These are phyloP conservation scores for Leishmania turanica DNA, from an alignment of 208 protist genomes.

Conservation along the genomic window DNA sequence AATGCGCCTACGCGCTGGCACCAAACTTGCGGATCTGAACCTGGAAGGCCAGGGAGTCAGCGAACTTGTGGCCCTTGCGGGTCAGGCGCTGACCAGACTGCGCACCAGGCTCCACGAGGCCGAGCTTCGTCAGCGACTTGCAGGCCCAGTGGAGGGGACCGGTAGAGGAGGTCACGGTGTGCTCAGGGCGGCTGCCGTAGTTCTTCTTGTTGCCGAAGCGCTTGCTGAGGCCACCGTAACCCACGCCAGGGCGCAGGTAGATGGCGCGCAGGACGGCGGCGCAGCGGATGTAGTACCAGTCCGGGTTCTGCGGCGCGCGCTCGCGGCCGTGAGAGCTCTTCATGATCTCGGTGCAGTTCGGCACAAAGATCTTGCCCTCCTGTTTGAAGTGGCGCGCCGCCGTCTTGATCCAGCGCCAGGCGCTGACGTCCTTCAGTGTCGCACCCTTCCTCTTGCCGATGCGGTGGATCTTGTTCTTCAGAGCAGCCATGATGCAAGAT, in stretches of 20 bases:
- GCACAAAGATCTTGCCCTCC: conserved; percentile 93
- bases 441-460: conserved; percentile 92
- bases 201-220: conserved; percentile 94
- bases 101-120: conserved; percentile 88
- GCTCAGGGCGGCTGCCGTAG: conserved; percentile 86
- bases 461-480: conserved; percentile 80
- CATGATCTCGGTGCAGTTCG: conserved; percentile 96
- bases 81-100: conserved; percentile 93
- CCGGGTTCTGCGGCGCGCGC: conserved; percentile 96
- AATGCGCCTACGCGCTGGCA: conserved; percentile 2
- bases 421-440: conserved; percentile 94
- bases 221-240: conserved; percentile 94
- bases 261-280: conserved; percentile 97
- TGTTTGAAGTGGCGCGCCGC: conserved; percentile 97
- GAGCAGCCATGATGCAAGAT: conserved; percentile 48
- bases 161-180: conserved; percentile 83
- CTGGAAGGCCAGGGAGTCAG: conserved; percentile 93
- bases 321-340: conserved; percentile 97
- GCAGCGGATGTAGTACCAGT: conserved; percentile 98
- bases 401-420: conserved; percentile 96
- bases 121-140: conserved; percentile 94
- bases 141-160: conserved; percentile 94
- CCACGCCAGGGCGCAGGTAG: conserved; percentile 95
- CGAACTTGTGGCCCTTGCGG: conserved; percentile 92
- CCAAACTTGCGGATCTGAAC: conserved; percentile 17